Percentiles rank a stretch among this genome's conserved stretches.
Conservation (phyloP, 2,329 filamentous ascomycete species). For the Aureobasidium sp. region DNA sequence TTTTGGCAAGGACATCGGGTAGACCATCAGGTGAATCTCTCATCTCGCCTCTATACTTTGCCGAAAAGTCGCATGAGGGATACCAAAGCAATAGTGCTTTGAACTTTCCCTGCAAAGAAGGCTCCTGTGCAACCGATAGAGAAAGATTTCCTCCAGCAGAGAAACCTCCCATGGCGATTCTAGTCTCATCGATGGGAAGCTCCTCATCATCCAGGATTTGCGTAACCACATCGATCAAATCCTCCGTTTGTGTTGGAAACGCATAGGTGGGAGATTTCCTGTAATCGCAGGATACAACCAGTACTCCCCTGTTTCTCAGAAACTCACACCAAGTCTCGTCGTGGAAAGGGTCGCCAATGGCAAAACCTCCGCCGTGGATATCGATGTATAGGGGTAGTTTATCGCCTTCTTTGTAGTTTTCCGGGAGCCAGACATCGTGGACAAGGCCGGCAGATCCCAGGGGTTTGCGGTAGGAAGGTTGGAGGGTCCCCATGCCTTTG, state of each 20-base stretch:
- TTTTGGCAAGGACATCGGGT: background rate
- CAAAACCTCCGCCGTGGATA: slow-evolving; percentile 8
- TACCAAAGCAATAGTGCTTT: background rate
- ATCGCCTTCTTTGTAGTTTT: background rate
- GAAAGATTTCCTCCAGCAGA: slow-evolving; percentile 3
- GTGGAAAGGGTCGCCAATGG: background rate
- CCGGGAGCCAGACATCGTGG: background rate
- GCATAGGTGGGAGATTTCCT: background rate
- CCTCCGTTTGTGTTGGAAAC: background rate
- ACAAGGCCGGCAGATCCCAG: background rate
- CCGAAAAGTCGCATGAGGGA: background rate
- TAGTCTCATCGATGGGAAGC: background rate
- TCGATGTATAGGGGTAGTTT: background rate
- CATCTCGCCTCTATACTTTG: background rate
- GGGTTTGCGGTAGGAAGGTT: background rate
- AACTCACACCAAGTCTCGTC: background rate
- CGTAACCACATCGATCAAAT: background rate
- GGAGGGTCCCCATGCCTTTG: background rate
- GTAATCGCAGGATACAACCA: background rate
- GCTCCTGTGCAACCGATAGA: background rate
- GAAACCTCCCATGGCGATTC: slow-evolving; percentile 2
- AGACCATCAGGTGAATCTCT: background rate
- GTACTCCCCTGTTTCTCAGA: background rate
- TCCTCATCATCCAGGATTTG: background rate
- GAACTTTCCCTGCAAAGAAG: background rate